These are phyloP conservation scores for Crithidia fasciculata DNA, from an alignment of 208 protist species.

Conservation along the genomic window DNA sequence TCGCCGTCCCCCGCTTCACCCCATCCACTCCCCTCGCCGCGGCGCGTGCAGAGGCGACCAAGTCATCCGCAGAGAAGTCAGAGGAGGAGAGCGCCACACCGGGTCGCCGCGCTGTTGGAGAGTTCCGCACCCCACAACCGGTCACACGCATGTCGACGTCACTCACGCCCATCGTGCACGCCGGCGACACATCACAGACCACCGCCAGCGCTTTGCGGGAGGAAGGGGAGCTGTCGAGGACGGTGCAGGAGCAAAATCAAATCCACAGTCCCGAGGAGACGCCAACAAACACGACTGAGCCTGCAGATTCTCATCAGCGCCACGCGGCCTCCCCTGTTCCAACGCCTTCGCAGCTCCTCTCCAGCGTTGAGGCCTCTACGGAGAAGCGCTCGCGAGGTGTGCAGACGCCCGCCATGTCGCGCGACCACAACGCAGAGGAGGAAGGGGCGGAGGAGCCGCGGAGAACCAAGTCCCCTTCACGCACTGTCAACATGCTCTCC, in stretches of 20 bases:
- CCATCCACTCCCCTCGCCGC: conserved; percentile 8
- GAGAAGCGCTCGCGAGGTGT: conserved; percentile 35
- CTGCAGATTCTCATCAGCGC: not conserved
- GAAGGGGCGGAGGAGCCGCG: not conserved
- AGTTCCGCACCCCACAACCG: conserved; percentile 46
- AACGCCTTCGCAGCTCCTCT: conserved; percentile 23
- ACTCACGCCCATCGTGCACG: conserved; percentile 5
- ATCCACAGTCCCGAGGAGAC: no score
- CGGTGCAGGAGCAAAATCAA: not conserved
- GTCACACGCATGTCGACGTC: conserved; percentile 25
- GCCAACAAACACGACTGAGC: not conserved
- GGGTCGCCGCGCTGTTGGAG: conserved; percentile 19
- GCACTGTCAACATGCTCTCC: not conserved
- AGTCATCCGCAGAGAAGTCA: not conserved
- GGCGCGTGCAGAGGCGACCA: not conserved
- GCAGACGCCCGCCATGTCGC: conserved; percentile 16
- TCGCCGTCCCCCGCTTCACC: conserved; percentile 35
- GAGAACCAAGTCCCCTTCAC: not conserved
- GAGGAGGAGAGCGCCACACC: conserved; percentile 24
- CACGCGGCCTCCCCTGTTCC: conserved; percentile 29
- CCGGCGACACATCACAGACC: not conserved
- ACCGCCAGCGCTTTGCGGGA: not conserved
- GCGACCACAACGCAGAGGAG: conserved; percentile 1
- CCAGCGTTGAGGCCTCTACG: conserved; percentile 29
- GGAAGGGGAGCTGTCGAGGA: not conserved